These are phyloP conservation scores for Arthrobotrys iridis DNA, from an alignment of 2,329 filamentous ascomycete genomes.

Conservation along the genomic window DNA sequence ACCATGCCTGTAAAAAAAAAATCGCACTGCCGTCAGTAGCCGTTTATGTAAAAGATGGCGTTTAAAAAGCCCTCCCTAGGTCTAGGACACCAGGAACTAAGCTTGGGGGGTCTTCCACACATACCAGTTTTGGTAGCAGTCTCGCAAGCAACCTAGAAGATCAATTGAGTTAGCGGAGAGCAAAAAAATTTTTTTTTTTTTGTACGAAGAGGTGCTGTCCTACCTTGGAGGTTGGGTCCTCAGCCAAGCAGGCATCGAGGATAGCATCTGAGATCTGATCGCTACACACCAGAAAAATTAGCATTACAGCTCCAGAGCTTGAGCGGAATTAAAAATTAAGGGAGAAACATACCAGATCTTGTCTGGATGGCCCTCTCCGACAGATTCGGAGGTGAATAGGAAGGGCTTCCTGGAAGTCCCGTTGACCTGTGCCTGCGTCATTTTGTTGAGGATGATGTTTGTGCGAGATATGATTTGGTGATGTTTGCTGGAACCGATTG, in stretches of 20 bases:
- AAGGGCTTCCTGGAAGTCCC: conserved; percentile 69
- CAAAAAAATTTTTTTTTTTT: conserved; percentile 30
- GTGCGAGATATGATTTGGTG: conserved; percentile 10
- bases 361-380: conserved; percentile 90
- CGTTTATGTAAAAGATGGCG: conserved; percentile 53
- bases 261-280: conserved; percentile 99
- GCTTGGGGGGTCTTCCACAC: conserved; percentile 25
- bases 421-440: conserved; percentile 48
- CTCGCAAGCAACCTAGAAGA: conserved; percentile 81
- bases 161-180: conserved; percentile 30
- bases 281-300: conserved; percentile 58
- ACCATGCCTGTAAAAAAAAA: conserved; percentile 71
- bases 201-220: conserved; percentile 32
- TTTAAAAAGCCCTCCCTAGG: not conserved
- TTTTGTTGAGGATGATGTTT: conserved; percentile 33
- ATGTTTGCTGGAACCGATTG: conserved; percentile 39
- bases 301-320: conserved; percentile 56
- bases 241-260: conserved; percentile 93
- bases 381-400: conserved; percentile 90
- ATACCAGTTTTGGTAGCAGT: conserved; percentile 98
- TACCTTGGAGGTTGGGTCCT: conserved; percentile 95
- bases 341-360: conserved; percentile 79
- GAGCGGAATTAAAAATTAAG: not conserved
- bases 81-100: conserved; percentile 8
- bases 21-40: conserved; percentile 26